Base-by-base conservation (phyloP, 495 filamentous ascomycete species). In the Umbilicaria muhlenbergii region DNA sequence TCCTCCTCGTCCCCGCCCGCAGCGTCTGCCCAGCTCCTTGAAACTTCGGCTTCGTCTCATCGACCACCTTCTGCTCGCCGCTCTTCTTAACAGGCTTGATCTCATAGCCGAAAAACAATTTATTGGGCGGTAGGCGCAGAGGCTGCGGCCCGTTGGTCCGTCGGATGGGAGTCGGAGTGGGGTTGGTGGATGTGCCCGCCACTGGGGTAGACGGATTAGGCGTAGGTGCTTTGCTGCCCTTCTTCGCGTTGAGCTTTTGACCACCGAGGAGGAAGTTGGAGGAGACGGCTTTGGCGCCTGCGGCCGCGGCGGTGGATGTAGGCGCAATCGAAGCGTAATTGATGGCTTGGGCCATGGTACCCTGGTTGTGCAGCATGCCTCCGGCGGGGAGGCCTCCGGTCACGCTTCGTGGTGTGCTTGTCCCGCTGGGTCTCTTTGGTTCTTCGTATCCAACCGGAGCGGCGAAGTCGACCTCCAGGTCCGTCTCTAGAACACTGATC, bases 251-350 rank as follows among this genome's bases (percentile, higher is more conserved):
- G 14, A 98, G 60, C 44, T 78, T 81, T 42, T 93, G 82, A 10
- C 91, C 91, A 2, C 70, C 62, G 0, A 64, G 67, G 1, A 80
- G 53, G 54, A 96, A 98, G 55, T 92, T 83, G 0, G 85, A 91
- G 2, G 78, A 81, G 11, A 70, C 69, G 3, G 78, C 78, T 51
- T 70, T 69, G 12, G 71, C 74, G 19, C 80, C 76, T 7, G 70
- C 59, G 0, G 71, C 70, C 12, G 74, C 75, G 11, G 75, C 67
- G 6, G 69, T 75, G 1, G 84, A 69, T 12, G 77, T 77, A 0
- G 91, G 91, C 0, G 85, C 82, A 50, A 98, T 94, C n/a, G 88
- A 75, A 35, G 84, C 75, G 58, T 96, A 98, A 65, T 95, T 95
- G 65, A 98, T 94, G 13, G 86, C 73, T 55, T 93, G 85, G 2